A percentile compares a stretch with the other conserved stretches of the same genome.
phyloP scores from a whole-genome alignment of 306 rosid species.

The Prinsepia uniflora region DNA sequence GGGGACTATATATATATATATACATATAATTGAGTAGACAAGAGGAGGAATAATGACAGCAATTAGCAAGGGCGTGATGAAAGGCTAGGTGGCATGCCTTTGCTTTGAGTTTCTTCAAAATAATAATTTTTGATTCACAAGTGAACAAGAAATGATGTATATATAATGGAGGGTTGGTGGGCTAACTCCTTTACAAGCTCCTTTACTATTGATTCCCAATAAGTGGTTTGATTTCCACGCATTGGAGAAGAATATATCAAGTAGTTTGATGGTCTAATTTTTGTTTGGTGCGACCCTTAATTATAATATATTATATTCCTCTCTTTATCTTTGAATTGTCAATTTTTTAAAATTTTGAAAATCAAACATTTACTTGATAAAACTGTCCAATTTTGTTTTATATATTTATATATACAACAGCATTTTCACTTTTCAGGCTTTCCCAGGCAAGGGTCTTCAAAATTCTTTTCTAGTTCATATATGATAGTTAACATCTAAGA shows the following conservation, averaged over 20 bases:
- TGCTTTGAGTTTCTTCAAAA: conserved; percentile 18
- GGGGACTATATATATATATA: neutral
- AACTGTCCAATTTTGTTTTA: no score
- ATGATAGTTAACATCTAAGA: no score
- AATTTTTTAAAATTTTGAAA: no score
- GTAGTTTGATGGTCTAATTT: conserved; percentile 12
- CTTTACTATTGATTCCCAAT: neutral
- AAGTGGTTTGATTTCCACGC: conserved; percentile 19
- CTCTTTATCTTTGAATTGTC: no score
- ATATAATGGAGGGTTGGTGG: conserved; percentile 10
- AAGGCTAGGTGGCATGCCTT: conserved; percentile 11
- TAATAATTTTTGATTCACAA: neutral
- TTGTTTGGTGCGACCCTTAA: neutral
- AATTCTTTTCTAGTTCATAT: no score
- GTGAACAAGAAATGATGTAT: conserved; percentile 3
- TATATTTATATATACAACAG: no score
- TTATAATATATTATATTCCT: no score
- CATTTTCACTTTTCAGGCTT: no score
- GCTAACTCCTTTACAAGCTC: neutral
- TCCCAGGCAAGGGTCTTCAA: no score
- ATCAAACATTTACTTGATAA: no score
- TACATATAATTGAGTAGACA: neutral
- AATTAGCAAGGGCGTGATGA: neutral
- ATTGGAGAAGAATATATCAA: neutral
- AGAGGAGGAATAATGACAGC: no score